A percentile compares a stretch with the other conserved stretches of the same genome.
Evolutionary conservation across 2,329 filamentous ascomycete genomes (phyloP).

Genomic region (Aspergillus ochraceus): DNA sequence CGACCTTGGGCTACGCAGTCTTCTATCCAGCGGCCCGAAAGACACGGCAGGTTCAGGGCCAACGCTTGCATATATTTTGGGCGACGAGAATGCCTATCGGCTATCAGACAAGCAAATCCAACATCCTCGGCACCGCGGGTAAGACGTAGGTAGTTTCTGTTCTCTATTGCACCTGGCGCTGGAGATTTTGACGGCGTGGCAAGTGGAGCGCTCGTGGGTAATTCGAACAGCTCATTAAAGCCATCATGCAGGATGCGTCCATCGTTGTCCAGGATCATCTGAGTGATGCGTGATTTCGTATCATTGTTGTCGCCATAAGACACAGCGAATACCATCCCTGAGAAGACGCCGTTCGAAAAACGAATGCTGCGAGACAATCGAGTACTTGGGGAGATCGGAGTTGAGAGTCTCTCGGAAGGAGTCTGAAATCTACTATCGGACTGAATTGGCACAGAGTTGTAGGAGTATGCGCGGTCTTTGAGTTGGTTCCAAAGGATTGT

Average conservation of each 20-base stretch:
- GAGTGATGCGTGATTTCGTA: conserved; percentile 59
- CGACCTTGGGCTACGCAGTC: conserved; percentile 64
- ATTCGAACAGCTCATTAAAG: conserved; percentile 78
- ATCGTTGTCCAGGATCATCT: conserved; percentile 68
- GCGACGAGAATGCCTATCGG: conserved; percentile 81
- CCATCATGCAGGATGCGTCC: conserved; percentile 71
- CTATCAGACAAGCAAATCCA: conserved; percentile 82
- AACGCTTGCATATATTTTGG: conserved; percentile 94
- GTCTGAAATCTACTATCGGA: conserved; percentile 33
- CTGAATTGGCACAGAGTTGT: conserved; percentile 20
- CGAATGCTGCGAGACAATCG: conserved; percentile 46
- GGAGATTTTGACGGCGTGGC: conserved; percentile 30
- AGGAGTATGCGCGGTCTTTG: conserved; percentile 41
- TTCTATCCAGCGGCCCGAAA: conserved; percentile 78
- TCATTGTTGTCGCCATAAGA: conserved; percentile 64
- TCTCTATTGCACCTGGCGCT: conserved; percentile 15
- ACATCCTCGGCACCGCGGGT: conserved; percentile 53
- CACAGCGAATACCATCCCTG: conserved; percentile 83
- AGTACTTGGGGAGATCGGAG: conserved; percentile 50
- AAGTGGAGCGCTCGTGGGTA: conserved; percentile 29
- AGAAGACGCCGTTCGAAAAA: conserved; percentile 57
- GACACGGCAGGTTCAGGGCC: conserved; percentile 81
- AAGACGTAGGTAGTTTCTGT: conserved; percentile 51
- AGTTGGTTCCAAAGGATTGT: conserved; percentile 48
- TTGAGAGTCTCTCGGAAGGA: conserved; percentile 39